Percentiles rank a stretch among this genome's conserved stretches.
These are phyloP conservation scores for Suhomyces vadensis DNA, from an alignment of 805 yeast genomes.

Conservation along the genomic window DNA sequence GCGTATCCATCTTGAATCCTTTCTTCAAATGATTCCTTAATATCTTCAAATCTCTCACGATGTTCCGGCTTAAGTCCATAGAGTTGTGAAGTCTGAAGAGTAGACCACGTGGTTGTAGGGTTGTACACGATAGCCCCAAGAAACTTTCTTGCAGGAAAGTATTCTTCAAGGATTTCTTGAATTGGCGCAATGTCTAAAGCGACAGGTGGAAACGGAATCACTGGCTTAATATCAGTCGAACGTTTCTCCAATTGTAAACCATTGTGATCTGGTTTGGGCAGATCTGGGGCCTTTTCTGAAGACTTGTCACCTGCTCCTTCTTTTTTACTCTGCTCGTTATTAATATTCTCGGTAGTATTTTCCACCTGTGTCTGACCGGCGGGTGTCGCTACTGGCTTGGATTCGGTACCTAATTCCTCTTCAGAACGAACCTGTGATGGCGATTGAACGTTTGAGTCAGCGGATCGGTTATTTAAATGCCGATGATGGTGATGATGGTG, in stretches of 20 bases:
- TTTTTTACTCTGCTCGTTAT: too few species aligned
- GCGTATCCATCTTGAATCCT: conserved; percentile 14
- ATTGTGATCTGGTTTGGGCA: not conserved
- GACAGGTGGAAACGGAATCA: conserved; percentile 6
- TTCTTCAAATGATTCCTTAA: conserved; percentile 19
- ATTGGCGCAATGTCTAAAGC: conserved; percentile 21
- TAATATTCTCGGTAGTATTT: too few species aligned
- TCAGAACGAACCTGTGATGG: conserved; percentile 1
- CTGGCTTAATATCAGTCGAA: not conserved
- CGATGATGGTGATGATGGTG: conserved; percentile 22
- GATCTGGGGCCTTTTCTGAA: not conserved
- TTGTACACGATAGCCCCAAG: conserved; percentile 50
- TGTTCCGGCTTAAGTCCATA: conserved; percentile 34
- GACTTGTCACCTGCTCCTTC: not conserved
- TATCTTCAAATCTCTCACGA: conserved; percentile 25
- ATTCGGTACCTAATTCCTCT: not conserved
- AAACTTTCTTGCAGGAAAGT: conserved; percentile 33
- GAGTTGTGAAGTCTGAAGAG: conserved; percentile 30
- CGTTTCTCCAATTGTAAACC: not conserved
- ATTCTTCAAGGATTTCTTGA: conserved; percentile 21
- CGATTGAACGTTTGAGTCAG: not conserved
- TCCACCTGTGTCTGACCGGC: too few species aligned
- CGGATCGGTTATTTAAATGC: conserved; percentile 12
- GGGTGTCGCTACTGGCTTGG: not conserved
- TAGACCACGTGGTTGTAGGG: conserved; percentile 51